phyloP scores from a whole-genome alignment of 148 eudicot species.

The Amaranthus cruentus region DNA sequence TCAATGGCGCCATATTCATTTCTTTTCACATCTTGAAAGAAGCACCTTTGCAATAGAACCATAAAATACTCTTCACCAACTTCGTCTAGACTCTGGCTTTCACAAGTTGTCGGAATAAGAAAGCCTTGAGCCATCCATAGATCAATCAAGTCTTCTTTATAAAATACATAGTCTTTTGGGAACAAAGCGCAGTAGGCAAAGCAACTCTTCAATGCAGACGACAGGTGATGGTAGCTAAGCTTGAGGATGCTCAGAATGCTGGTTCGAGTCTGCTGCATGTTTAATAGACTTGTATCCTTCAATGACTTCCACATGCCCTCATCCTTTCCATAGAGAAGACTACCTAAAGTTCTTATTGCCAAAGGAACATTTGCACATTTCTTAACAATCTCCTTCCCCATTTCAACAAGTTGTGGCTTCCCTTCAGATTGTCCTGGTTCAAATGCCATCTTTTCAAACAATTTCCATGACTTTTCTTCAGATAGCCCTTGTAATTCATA shows the following conservation, averaged over 20 bases:
- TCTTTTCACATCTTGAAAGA: background rate
- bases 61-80: slow-evolving; percentile 1
- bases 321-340: too few species aligned
- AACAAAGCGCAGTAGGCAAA: slow-evolving; percentile 27
- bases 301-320: too few species aligned
- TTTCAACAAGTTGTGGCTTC: too few species aligned
- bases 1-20: background rate
- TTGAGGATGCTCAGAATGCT: background rate
- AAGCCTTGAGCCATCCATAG: slow-evolving; percentile 27
- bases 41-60: slow-evolving; percentile 15
- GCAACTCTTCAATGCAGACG: slow-evolving; percentile 17
- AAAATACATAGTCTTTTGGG: slow-evolving; percentile 12
- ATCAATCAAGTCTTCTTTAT: slow-evolving; percentile 1
- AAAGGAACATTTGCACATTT: too few species aligned
- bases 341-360: too few species aligned
- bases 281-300: too few species aligned
- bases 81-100: background rate
- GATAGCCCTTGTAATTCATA: too few species aligned
- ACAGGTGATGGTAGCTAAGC: slow-evolving; percentile 13
- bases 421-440: too few species aligned
- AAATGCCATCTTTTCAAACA: too few species aligned
- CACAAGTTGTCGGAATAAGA: background rate
- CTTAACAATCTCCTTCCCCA: too few species aligned
- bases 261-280: too few species aligned
- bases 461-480: too few species aligned